These are phyloP conservation scores for Cladophialophora chaetospira DNA, from an alignment of 2,329 filamentous ascomycete species.

Conservation along the genomic window DNA sequence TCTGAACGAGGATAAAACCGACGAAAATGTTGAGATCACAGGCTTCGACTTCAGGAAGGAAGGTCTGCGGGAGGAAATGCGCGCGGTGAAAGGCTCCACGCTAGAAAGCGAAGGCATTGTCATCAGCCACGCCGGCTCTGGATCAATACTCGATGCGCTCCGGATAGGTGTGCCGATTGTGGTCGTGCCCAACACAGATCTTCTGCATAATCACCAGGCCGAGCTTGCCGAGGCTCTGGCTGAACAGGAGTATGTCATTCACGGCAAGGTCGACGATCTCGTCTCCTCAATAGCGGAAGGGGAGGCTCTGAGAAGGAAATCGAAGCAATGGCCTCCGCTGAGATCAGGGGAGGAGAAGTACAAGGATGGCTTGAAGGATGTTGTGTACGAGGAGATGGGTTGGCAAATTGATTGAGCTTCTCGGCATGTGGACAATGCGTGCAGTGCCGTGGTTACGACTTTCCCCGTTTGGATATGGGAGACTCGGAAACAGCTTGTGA, in stretches of 20 bases:
- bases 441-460: neutral
- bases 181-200: constrained; percentile 79
- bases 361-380: constrained; percentile 49
- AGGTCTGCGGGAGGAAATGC: constrained; percentile 63
- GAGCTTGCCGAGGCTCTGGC: constrained; percentile 80
- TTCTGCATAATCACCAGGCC: constrained; percentile 88
- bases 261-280: constrained; percentile 62
- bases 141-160: constrained; percentile 82
- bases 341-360: constrained; percentile 47
- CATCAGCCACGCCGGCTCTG: constrained; percentile 89
- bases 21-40: constrained; percentile 54
- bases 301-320: constrained; percentile 48
- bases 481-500: too few relatives aligned
- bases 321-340: constrained; percentile 54
- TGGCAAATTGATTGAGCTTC: constrained; percentile 49
- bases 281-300: constrained; percentile 50
- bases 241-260: constrained; percentile 73
- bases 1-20: constrained; percentile 27
- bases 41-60: constrained; percentile 68
- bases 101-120: constrained; percentile 62
- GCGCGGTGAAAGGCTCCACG: constrained; percentile 50
- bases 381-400: constrained; percentile 62
- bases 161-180: constrained; percentile 75
- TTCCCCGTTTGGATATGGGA: too few relatives aligned
- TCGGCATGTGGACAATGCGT: neutral